Percentiles rank a stretch among this genome's conserved stretches.
Evolutionary conservation across 2,329 filamentous ascomycete species (phyloP).

Genomic region (Rugonectria rugulosa): DNA sequence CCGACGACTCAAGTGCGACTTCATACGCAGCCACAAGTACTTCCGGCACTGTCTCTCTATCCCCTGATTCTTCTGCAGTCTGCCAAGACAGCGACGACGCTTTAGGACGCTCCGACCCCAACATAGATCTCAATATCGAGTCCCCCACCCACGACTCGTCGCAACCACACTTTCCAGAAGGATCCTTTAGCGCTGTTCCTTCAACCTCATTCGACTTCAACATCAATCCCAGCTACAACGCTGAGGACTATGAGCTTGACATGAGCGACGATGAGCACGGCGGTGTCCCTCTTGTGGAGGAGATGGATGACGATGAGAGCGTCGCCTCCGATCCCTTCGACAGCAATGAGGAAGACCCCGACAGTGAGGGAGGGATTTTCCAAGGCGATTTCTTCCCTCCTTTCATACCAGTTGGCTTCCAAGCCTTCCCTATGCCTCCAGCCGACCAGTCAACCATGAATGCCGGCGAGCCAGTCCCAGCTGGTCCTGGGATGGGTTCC

Average conservation of each 20-base stretch:
- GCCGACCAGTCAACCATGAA: slow-evolving; percentile 27
- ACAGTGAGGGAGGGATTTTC: neutral
- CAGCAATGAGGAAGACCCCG: slow-evolving; percentile 5
- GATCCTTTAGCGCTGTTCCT: slow-evolving; percentile 12
- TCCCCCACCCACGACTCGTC: slow-evolving; percentile 13
- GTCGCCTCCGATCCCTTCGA: neutral
- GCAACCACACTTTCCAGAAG: slow-evolving; percentile 14
- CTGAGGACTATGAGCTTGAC: slow-evolving; percentile 40
- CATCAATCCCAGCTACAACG: slow-evolving; percentile 22
- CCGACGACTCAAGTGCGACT: slow-evolving; percentile 15
- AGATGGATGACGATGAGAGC: slow-evolving; percentile 12
- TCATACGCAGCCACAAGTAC: slow-evolving; percentile 14
- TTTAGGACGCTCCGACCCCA: slow-evolving; percentile 4
- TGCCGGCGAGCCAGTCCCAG: neutral
- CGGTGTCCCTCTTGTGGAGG: slow-evolving; percentile 38
- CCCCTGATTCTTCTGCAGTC: slow-evolving; percentile 3
- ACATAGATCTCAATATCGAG: slow-evolving; percentile 15
- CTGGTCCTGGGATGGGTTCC: neutral
- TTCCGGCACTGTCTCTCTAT: slow-evolving; percentile 9
- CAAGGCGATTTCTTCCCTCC: neutral
- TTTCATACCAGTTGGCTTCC: slow-evolving; percentile 13
- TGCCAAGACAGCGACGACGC: slow-evolving; percentile 10
- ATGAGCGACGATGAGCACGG: slow-evolving; percentile 48
- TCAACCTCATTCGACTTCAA: slow-evolving; percentile 18
- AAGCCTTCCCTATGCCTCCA: slow-evolving; percentile 17